These are phyloP conservation scores for Gastrodia elata DNA, from an alignment of 106 monocot species.

Conservation along the genomic window DNA sequence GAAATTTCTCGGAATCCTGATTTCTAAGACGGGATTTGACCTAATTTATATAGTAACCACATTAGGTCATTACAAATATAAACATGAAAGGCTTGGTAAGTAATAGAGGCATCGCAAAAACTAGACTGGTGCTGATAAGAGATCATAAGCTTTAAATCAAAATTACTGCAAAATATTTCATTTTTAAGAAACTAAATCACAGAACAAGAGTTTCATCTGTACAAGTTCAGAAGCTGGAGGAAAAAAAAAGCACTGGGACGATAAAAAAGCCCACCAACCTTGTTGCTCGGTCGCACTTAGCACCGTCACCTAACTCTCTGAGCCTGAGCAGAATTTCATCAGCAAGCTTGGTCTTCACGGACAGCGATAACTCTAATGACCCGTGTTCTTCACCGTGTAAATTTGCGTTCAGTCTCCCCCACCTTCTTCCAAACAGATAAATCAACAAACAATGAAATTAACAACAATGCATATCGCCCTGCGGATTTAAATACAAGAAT, in stretches of 20 bases:
- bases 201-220: background rate
- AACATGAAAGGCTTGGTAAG: background rate
- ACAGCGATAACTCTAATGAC: background rate
- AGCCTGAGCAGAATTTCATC: constrained; percentile 61
- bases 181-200: background rate
- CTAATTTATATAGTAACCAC: too few relatives aligned
- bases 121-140: background rate
- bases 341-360: constrained; percentile 48
- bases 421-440: background rate
- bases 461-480: background rate
- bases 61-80: background rate
- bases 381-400: background rate
- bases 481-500: background rate
- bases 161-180: background rate
- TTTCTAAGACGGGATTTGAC: too few relatives aligned
- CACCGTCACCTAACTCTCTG: constrained; percentile 22
- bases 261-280: constrained; percentile 31
- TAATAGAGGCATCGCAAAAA: background rate
- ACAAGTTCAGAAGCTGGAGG: background rate
- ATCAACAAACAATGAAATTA: constrained; percentile 6
- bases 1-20: too few relatives aligned
- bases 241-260: background rate
- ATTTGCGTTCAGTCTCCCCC: background rate
- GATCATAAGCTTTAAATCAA: background rate
- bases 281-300: constrained; percentile 31